phyloP scores from a whole-genome alignment of 2,329 filamentous ascomycete genomes.

The Zelopaecilomyces penicillatus region DNA sequence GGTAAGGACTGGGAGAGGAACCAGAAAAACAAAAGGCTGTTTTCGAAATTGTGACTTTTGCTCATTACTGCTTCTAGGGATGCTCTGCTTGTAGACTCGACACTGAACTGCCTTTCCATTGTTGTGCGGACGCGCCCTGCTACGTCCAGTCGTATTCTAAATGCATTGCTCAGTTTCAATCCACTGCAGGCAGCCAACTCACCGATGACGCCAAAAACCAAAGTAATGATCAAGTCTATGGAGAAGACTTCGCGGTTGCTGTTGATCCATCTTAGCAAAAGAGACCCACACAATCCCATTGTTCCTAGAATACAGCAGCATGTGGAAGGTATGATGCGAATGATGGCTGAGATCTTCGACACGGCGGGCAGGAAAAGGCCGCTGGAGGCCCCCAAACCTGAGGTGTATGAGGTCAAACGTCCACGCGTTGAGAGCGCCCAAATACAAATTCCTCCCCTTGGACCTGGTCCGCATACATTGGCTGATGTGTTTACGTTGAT shows the following conservation, averaged over 20 bases:
- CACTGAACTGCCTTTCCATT: conserved; percentile 77
- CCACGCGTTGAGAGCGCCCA: conserved; percentile 50
- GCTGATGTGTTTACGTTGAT: conserved; percentile 85
- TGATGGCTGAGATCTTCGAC: conserved; percentile 69
- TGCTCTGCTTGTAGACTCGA: conserved; percentile 80
- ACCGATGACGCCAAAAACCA: conserved; percentile 68
- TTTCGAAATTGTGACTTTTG: not conserved
- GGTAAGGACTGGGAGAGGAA: conserved; percentile 42
- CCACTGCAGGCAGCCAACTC: conserved; percentile 72
- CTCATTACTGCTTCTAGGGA: conserved; percentile 48
- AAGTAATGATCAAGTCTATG: conserved; percentile 84
- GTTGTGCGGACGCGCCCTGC: conserved; percentile 74
- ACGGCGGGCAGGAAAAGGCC: conserved; percentile 71
- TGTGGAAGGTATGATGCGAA: conserved; percentile 72
- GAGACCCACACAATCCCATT: conserved; percentile 72
- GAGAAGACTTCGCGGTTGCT: conserved; percentile 85
- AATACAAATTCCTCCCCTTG: conserved; percentile 59
- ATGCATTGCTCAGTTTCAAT: conserved; percentile 82
- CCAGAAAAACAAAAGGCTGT: too few relatives aligned
- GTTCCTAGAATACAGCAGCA: conserved; percentile 76
- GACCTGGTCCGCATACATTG: conserved; percentile 66
- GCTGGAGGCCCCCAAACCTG: conserved; percentile 59
- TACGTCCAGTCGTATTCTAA: conserved; percentile 77
- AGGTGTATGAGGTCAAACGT: conserved; percentile 74
- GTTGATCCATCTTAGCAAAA: conserved; percentile 75